Evolutionary conservation across 2,329 filamentous ascomycete species (phyloP).

Genomic region (Monosporascus sp.): DNA sequence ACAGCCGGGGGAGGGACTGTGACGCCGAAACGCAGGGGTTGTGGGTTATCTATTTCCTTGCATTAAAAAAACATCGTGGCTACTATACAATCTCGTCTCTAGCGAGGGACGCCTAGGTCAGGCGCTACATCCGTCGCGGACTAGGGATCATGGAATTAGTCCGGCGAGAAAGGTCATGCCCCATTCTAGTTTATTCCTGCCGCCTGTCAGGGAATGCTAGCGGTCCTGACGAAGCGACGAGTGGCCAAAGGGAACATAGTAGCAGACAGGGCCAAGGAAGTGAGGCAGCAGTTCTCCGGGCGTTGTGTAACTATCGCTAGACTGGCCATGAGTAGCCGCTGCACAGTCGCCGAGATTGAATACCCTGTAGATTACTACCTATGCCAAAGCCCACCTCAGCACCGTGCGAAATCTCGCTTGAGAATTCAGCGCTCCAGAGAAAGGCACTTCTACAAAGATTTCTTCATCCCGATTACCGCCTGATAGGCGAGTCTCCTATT

Average conservation of each 20-base stretch:
- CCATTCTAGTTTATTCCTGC: not conserved
- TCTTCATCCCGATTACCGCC: not conserved
- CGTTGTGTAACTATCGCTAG: slow-evolving; percentile 15
- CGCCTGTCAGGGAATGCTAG: not conserved
- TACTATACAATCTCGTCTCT: not conserved
- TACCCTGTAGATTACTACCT: slow-evolving; percentile 1
- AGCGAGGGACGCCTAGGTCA: too few species aligned
- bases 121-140: too few species aligned
- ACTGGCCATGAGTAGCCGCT: slow-evolving; percentile 10
- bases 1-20: not conserved
- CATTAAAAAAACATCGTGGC: not conserved
- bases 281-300: slow-evolving; percentile 14
- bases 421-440: not conserved
- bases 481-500: not conserved
- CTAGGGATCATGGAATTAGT: too few species aligned
- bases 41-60: not conserved
- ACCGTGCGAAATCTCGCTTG: not conserved
- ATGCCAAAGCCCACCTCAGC: slow-evolving; percentile 1
- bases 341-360: slow-evolving; percentile 3
- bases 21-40: not conserved
- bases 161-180: too few species aligned
- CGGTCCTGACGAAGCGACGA: not conserved
- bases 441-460: not conserved
- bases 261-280: slow-evolving; percentile 6
- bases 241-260: slow-evolving; percentile 4